phyloP scores from a whole-genome alignment of 257 asterid genomes.

The Fraxinus anomala region DNA sequence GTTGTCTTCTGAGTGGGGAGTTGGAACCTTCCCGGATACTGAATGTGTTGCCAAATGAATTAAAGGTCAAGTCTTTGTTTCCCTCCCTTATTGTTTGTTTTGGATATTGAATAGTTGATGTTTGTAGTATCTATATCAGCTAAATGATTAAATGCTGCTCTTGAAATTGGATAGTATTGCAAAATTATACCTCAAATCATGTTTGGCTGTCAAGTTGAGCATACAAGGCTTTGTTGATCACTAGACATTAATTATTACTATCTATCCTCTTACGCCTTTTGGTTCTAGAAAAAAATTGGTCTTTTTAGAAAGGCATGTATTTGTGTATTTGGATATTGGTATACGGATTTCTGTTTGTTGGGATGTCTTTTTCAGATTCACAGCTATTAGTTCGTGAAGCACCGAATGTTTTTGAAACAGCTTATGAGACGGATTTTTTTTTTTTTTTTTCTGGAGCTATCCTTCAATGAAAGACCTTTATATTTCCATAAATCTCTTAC shows the following conservation, averaged over 20 bases:
- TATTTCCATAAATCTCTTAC: no score
- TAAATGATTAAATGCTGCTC: background rate
- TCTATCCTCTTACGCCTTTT: background rate
- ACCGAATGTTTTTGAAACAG: no score
- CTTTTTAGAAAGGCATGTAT: background rate
- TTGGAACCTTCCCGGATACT: conserved; percentile 72
- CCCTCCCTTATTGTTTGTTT: background rate
- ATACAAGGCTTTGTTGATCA: background rate
- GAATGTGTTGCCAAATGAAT: conserved; percentile 71
- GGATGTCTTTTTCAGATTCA: no score
- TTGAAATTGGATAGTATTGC: background rate
- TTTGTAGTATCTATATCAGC: conserved; percentile 12
- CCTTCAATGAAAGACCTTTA: no score
- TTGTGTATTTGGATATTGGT: no score
- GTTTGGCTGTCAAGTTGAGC: background rate
- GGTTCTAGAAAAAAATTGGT: background rate
- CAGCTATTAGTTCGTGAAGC: no score
- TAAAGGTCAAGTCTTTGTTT: conserved; percentile 54
- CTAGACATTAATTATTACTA: no score
- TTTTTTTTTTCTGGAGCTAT: no score
- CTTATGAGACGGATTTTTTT: no score
- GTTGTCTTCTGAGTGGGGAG: conserved; percentile 72
- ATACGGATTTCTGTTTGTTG: no score
- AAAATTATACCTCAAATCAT: background rate
- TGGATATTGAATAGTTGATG: background rate